phyloP scores from a whole-genome alignment of 257 asterid species.

The Eucommia ulmoides region DNA sequence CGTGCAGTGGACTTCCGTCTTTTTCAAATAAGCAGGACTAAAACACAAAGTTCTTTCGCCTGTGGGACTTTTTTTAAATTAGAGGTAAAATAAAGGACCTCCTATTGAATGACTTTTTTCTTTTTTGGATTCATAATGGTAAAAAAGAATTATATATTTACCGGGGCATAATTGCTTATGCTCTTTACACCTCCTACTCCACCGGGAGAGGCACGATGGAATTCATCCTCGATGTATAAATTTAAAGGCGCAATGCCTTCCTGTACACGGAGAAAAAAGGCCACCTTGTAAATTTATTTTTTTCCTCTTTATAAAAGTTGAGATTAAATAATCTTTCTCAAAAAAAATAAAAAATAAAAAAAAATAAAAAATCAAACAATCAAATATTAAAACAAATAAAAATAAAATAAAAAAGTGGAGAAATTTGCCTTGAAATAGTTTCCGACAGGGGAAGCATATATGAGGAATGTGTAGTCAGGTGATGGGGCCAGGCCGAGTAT shows the following conservation, averaged over 20 bases:
- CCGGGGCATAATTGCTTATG: conserved; percentile 81
- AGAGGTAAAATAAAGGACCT: too few relatives aligned
- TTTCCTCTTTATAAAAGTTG: too few relatives aligned
- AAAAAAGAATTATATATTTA: conserved; percentile 12
- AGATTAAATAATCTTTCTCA: too few relatives aligned
- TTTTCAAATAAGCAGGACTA: too few relatives aligned
- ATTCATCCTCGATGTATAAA: conserved; percentile 50
- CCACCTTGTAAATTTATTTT: too few relatives aligned
- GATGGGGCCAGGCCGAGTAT: background rate
- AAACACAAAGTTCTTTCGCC: too few relatives aligned
- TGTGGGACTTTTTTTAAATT: too few relatives aligned
- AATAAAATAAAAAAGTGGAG: background rate
- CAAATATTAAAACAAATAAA: background rate
- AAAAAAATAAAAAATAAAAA: too few relatives aligned
- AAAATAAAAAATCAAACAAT: too few relatives aligned
- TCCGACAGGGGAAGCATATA: background rate
- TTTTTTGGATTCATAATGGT: too few relatives aligned
- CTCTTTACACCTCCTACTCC: conserved; percentile 81
- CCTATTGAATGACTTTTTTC: too few relatives aligned
- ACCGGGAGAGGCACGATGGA: conserved; percentile 63
- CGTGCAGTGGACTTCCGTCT: too few relatives aligned
- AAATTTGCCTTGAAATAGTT: background rate
- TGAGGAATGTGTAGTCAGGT: background rate
- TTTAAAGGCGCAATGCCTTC: conserved; percentile 45
- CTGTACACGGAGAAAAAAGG: conserved; percentile 14